phyloP scores from a whole-genome alignment of 768 basidiomycete species.

The Suillus americanus region DNA sequence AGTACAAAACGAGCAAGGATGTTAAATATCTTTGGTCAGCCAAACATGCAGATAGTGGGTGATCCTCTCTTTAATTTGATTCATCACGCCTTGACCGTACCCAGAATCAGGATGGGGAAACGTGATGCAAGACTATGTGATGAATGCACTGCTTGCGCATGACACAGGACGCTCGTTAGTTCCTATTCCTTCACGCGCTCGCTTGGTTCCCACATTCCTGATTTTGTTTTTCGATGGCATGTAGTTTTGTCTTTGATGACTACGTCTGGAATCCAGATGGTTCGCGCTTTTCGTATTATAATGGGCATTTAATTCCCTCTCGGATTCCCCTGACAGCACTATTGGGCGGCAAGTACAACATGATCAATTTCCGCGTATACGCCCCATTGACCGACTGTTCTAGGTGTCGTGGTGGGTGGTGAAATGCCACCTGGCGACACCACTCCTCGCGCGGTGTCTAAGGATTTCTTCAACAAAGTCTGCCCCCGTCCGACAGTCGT shows the following conservation, averaged over 20 bases:
- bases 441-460: slow-evolving; percentile 36
- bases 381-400: background rate
- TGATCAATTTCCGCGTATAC: background rate
- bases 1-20: slow-evolving; percentile 30
- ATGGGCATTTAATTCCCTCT: slow-evolving; percentile 38
- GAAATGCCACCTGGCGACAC: slow-evolving; percentile 32
- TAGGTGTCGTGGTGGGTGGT: slow-evolving; percentile 44
- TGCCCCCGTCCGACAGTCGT: slow-evolving; percentile 40
- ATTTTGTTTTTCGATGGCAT: slow-evolving; percentile 4
- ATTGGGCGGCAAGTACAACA: slow-evolving; percentile 31
- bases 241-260: slow-evolving; percentile 44
- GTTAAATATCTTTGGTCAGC: slow-evolving; percentile 47
- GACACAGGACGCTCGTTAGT: slow-evolving; percentile 35
- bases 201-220: background rate
- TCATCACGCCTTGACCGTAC: background rate
- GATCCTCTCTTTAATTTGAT: background rate
- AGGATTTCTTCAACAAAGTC: slow-evolving; percentile 38
- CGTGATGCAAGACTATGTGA: slow-evolving; percentile 39
- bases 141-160: slow-evolving; percentile 37
- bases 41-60: slow-evolving; percentile 44
- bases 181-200: background rate
- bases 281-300: slow-evolving; percentile 36
- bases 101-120: slow-evolving; percentile 42
- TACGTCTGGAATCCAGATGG: slow-evolving; percentile 40
- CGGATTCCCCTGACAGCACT: slow-evolving; percentile 42